Percentiles rank a stretch among this genome's conserved stretches.
Conservation (phyloP, 2,329 filamentous ascomycete genomes). For the Venturia aucupariae region DNA sequence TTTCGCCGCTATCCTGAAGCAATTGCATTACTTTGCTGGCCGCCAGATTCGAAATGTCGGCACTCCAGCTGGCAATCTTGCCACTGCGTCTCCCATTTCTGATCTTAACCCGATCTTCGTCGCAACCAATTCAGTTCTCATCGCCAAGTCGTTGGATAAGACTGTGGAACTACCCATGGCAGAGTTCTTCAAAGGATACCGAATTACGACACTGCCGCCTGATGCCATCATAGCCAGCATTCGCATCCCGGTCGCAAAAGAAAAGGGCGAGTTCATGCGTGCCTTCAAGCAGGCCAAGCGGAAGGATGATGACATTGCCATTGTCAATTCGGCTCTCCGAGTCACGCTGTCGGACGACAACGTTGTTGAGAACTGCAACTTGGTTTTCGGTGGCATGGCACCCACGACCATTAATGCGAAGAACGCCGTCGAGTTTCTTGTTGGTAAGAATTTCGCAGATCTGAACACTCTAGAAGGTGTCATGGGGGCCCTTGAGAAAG, state of each 20-base stretch:
- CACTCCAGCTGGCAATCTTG: slow-evolving; percentile 87
- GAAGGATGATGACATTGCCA: slow-evolving; percentile 97
- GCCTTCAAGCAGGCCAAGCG: slow-evolving; percentile 95
- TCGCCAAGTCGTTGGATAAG: slow-evolving; percentile 66
- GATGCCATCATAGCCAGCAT: slow-evolving; percentile 82
- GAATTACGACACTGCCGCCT: slow-evolving; percentile 68
- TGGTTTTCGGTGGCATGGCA: slow-evolving; percentile 95
- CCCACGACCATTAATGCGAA: slow-evolving; percentile 82
- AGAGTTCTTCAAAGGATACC: slow-evolving; percentile 86
- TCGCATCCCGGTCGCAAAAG: slow-evolving; percentile 66
- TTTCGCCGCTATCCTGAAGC: slow-evolving; percentile 85
- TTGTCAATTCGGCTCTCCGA: slow-evolving; percentile 80
- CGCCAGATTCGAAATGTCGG: slow-evolving; percentile 96
- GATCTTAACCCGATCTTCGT: slow-evolving; percentile 93
- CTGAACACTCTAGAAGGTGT: slow-evolving; percentile 76
- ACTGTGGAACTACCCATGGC: slow-evolving; percentile 85
- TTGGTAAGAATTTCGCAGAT: slow-evolving; percentile 71
- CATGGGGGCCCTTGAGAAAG: slow-evolving; percentile 80
- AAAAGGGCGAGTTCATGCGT: slow-evolving; percentile 72
- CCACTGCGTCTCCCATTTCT: slow-evolving; percentile 90
- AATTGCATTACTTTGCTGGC: slow-evolving; percentile 89
- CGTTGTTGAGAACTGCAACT: slow-evolving; percentile 61
- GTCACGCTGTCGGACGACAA: slow-evolving; percentile 62
- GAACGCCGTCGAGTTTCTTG: slow-evolving; percentile 62
- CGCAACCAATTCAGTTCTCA: slow-evolving; percentile 69